These are phyloP conservation scores for Mycena vitilis DNA, from an alignment of 768 basidiomycete genomes.

Conservation along the genomic window DNA sequence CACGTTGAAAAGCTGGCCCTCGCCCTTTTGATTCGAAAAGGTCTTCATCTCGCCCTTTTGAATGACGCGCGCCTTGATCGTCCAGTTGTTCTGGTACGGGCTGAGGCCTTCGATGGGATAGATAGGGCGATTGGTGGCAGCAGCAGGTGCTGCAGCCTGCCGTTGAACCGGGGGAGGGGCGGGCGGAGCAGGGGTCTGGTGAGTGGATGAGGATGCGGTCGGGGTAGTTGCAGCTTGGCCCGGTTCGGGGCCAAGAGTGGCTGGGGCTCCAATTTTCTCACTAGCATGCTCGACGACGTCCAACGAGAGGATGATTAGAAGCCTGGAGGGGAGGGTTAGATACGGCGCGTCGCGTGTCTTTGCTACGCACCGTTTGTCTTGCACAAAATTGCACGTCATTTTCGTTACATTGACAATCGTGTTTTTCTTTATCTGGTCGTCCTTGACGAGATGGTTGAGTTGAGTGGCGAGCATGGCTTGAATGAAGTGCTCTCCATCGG, in stretches of 20 bases:
- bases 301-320: conserved; percentile 83
- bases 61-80: conserved; percentile 93
- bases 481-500: conserved; percentile 87
- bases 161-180: conserved; percentile 36
- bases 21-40: conserved; percentile 92
- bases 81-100: conserved; percentile 99
- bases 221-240: conserved; percentile 37
- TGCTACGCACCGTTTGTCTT: conserved; percentile 79
- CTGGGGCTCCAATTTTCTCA: conserved; percentile 81
- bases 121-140: conserved; percentile 48
- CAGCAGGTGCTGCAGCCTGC: conserved; percentile 32
- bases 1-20: conserved; percentile 94
- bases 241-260: conserved; percentile 44
- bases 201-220: conserved; percentile 43
- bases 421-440: conserved; percentile 71
- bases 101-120: conserved; percentile 94
- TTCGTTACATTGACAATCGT: conserved; percentile 77
- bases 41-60: conserved; percentile 89
- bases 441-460: conserved; percentile 79
- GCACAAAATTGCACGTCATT: conserved; percentile 85
- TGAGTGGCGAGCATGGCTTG: conserved; percentile 97
- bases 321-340: conserved; percentile 53
- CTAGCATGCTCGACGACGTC: conserved; percentile 62
- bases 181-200: conserved; percentile 23
- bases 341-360: conserved; percentile 7